phyloP scores from a whole-genome alignment of 148 eudicot genomes.

The Nepenthes gracilis region DNA sequence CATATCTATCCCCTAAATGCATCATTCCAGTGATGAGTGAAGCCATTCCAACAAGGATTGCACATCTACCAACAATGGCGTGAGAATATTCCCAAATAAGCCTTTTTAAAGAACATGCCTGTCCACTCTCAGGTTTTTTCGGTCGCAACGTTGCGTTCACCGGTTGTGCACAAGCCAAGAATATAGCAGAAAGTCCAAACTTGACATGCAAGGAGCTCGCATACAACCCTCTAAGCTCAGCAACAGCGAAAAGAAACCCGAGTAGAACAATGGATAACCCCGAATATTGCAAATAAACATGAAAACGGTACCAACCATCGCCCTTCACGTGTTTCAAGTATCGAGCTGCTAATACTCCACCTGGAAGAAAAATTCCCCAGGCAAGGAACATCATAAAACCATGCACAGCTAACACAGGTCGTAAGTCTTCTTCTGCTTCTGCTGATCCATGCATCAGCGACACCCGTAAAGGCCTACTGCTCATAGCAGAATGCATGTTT shows the following conservation, averaged over 20 bases:
- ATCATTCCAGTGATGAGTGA: constrained; percentile 81
- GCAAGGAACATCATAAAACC: constrained; percentile 99
- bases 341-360: constrained; percentile 72
- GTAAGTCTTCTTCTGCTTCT: constrained; percentile 76
- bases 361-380: constrained; percentile 88
- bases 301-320: constrained; percentile 74
- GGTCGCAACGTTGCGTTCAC: constrained; percentile 73
- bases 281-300: constrained; percentile 83
- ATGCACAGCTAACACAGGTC: constrained; percentile 86
- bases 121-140: constrained; percentile 49
- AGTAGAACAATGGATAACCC: constrained; percentile 68
- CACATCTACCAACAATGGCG: constrained; percentile 53
- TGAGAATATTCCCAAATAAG: constrained; percentile 77
- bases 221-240: constrained; percentile 78
- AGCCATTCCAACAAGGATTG: constrained; percentile 53
- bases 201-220: constrained; percentile 63
- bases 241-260: constrained; percentile 89
- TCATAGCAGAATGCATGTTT: constrained; percentile 80
- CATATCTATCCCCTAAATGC: constrained; percentile 83
- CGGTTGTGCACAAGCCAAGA: constrained; percentile 63
- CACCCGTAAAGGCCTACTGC: constrained; percentile 71
- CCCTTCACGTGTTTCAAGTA: constrained; percentile 75
- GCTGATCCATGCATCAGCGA: constrained; percentile 76
- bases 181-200: constrained; percentile 63
- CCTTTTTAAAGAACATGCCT: constrained; percentile 38